These are phyloP conservation scores for Blastocystis sp. DNA, from an alignment of 352 stramenopile species.

Conservation along the genomic window DNA sequence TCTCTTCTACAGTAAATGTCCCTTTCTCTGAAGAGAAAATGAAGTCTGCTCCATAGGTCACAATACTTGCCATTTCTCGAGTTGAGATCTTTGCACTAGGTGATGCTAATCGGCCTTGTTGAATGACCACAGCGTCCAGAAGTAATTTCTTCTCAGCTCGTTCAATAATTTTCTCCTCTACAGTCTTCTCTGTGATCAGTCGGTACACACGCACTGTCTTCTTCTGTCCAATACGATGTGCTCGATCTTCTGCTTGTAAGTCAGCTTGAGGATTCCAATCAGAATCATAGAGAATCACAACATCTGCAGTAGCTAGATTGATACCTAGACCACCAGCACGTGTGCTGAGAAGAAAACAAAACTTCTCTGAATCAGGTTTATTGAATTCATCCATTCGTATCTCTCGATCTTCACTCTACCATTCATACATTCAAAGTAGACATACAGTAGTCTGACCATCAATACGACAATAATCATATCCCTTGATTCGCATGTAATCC, in stretches of 20 bases:
- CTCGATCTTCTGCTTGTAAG: conserved; percentile 93
- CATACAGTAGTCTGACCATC: conserved; percentile 72
- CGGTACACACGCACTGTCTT: conserved; percentile 86
- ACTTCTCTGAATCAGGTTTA: conserved; percentile 84
- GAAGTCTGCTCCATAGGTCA: conserved; percentile 72
- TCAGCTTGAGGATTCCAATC: conserved; percentile 97
- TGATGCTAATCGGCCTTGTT: conserved; percentile 74
- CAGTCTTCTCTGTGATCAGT: conserved; percentile 90
- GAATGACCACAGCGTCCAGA: conserved; percentile 94
- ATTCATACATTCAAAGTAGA: conserved; percentile 52
- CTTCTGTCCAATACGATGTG: conserved; percentile 93
- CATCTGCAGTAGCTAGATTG: conserved; percentile 91
- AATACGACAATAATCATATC: conserved; percentile 71
- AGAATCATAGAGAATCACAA: conserved; percentile 86
- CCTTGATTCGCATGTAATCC: conserved; percentile 65
- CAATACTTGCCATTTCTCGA: not conserved
- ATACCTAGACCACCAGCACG: conserved; percentile 90
- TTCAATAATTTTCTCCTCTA: conserved; percentile 97
- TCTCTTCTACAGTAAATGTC: conserved; percentile 63
- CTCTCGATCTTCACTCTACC: conserved; percentile 65
- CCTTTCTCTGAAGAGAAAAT: conserved; percentile 70
- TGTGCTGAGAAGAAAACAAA: conserved; percentile 92
- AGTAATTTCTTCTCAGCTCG: conserved; percentile 94
- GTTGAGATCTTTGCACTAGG: not conserved
- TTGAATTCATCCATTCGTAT: conserved; percentile 94